A percentile compares a stretch with the other conserved stretches of the same genome.
phyloP scores from a whole-genome alignment of 2,329 filamentous ascomycete species.

The Penicillium expansum region DNA sequence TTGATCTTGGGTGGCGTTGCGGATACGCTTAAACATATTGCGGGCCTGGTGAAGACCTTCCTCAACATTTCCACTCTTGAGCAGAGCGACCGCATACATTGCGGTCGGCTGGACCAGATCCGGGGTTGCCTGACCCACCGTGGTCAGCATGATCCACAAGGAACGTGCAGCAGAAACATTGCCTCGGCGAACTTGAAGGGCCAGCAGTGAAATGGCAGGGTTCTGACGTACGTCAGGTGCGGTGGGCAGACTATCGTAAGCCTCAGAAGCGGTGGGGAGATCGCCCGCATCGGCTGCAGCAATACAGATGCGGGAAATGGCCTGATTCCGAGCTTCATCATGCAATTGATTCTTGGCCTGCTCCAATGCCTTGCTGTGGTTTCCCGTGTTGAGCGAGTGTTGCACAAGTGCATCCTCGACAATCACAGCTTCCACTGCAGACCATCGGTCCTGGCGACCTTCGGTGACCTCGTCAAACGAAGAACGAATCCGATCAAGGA shows the following conservation, averaged over 20 bases:
- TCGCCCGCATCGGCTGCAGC: conserved; percentile 77
- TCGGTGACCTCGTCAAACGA: conserved; percentile 49
- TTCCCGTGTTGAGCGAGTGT: conserved; percentile 67
- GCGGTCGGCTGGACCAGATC: conserved; percentile 80
- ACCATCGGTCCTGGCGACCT: conserved; percentile 56
- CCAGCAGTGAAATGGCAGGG: conserved; percentile 76
- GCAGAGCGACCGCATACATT: conserved; percentile 86
- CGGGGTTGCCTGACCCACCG: conserved; percentile 55
- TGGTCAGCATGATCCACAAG: conserved; percentile 74
- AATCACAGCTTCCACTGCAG: conserved; percentile 68
- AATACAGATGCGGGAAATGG: conserved; percentile 71
- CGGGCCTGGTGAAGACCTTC: conserved; percentile 77
- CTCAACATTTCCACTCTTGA: conserved; percentile 79
- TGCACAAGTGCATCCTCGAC: conserved; percentile 74
- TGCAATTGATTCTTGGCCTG: conserved; percentile 64
- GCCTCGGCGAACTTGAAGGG: conserved; percentile 78
- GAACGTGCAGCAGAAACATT: conserved; percentile 73
- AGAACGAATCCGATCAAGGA: conserved; percentile 74
- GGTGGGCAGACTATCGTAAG: conserved; percentile 59
- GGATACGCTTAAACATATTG: conserved; percentile 82
- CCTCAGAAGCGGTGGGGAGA: conserved; percentile 63
- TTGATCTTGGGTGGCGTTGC: conserved; percentile 49
- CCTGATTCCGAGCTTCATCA: conserved; percentile 57
- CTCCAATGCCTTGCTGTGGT: conserved; percentile 69
- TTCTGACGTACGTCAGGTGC: conserved; percentile 51